phyloP scores from a whole-genome alignment of 2,329 filamentous ascomycete genomes.

The Sclerotinia sclerotiorum region DNA sequence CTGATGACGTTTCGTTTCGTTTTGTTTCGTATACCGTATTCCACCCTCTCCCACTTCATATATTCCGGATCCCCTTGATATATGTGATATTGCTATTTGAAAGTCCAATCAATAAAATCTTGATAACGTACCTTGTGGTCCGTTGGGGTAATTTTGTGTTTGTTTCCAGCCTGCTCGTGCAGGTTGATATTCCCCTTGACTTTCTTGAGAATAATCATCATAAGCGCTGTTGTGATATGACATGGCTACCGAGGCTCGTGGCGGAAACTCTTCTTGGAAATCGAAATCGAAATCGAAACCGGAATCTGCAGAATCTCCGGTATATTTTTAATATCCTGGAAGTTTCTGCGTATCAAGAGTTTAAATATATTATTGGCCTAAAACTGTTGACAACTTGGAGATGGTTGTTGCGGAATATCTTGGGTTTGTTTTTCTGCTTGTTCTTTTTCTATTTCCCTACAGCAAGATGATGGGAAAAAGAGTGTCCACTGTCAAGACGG shows the following conservation, averaged over 20 bases:
- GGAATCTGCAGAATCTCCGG: background rate
- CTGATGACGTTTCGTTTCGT: background rate
- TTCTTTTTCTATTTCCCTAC: background rate
- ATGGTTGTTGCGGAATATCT: background rate
- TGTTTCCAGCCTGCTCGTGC: slow-evolving; percentile 20
- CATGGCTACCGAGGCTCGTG: slow-evolving; percentile 11
- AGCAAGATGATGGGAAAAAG: background rate
- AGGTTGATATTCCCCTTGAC: slow-evolving; percentile 19
- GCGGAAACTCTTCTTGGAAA: background rate
- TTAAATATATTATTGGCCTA: background rate
- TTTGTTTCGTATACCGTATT: background rate
- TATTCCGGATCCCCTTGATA: background rate
- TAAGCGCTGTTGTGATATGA: slow-evolving; percentile 5
- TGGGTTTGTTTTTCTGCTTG: background rate
- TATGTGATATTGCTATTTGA: background rate
- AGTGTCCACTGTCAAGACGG: background rate
- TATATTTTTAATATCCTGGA: background rate
- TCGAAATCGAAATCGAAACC: too few species aligned
- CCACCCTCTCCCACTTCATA: background rate
- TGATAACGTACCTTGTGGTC: slow-evolving; percentile 13
- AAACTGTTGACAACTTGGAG: background rate
- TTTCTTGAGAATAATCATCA: slow-evolving; percentile 4
- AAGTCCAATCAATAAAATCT: background rate
- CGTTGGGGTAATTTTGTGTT: background rate
- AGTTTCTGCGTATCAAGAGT: background rate